These are phyloP conservation scores for Botryotinia calthae DNA, from an alignment of 2,329 filamentous ascomycete genomes.

Conservation along the genomic window DNA sequence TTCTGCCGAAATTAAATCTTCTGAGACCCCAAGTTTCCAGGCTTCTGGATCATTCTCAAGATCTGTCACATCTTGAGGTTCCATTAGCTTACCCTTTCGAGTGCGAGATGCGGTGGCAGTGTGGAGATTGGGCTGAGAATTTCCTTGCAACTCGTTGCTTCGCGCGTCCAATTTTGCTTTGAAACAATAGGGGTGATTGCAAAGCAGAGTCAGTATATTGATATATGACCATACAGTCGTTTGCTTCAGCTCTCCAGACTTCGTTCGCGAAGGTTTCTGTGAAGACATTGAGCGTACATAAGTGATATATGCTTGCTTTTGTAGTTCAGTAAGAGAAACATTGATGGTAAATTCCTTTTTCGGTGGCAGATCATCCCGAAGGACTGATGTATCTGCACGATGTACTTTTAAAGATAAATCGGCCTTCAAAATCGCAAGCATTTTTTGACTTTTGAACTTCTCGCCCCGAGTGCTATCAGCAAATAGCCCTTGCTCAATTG, in stretches of 20 bases:
- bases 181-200: slow-evolving; percentile 53
- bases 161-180: slow-evolving; percentile 47
- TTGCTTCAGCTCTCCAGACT: slow-evolving; percentile 40
- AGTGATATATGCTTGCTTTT: slow-evolving; percentile 59
- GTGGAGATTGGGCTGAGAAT: background rate
- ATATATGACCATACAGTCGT: slow-evolving; percentile 54
- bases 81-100: background rate
- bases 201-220: slow-evolving; percentile 51
- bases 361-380: slow-evolving; percentile 64
- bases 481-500: slow-evolving; percentile 71
- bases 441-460: slow-evolving; percentile 59
- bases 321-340: slow-evolving; percentile 65
- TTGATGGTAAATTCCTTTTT: slow-evolving; percentile 83
- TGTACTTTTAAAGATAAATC: slow-evolving; percentile 77
- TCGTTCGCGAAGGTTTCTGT: slow-evolving; percentile 29
- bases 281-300: slow-evolving; percentile 46
- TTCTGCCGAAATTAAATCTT: slow-evolving; percentile 29
- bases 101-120: background rate
- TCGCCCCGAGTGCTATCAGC: slow-evolving; percentile 57
- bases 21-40: slow-evolving; percentile 34
- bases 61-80: slow-evolving; percentile 10
- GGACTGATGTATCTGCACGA: slow-evolving; percentile 65
- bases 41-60: slow-evolving; percentile 31
- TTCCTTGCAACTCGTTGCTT: slow-evolving; percentile 33
- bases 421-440: slow-evolving; percentile 66